Evolutionary conservation across 2,329 filamentous ascomycete genomes (phyloP).

Genomic region (Geosmithia flava): DNA sequence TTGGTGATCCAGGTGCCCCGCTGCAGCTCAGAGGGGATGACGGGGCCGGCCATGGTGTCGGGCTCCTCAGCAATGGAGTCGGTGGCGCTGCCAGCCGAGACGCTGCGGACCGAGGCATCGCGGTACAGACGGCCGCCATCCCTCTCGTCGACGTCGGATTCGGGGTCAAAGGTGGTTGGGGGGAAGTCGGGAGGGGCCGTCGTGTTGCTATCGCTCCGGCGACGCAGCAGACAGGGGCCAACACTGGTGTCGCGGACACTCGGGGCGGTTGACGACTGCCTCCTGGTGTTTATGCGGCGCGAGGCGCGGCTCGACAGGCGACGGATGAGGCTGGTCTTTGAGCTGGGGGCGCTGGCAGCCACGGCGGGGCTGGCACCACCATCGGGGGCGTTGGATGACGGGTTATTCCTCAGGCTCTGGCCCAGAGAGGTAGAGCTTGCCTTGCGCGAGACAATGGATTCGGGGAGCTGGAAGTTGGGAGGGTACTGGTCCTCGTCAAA

Average conservation of each 20-base stretch:
- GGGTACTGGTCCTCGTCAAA: constrained; percentile 39
- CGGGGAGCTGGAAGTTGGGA: constrained; percentile 56
- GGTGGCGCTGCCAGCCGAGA: constrained; percentile 33
- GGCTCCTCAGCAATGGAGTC: constrained; percentile 31
- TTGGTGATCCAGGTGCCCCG: constrained; percentile 71
- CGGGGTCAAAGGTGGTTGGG: constrained; percentile 34
- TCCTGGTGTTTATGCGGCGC: constrained; percentile 52
- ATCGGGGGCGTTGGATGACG: constrained; percentile 28
- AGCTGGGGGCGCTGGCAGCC: constrained; percentile 11
- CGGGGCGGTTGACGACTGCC: constrained; percentile 65
- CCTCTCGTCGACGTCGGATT: constrained; percentile 42
- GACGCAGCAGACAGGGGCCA: constrained; percentile 76
- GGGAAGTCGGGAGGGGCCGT: constrained; percentile 42
- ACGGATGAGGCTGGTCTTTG: constrained; percentile 55
- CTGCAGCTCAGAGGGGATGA: constrained; percentile 65
- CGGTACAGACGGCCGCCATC: constrained; percentile 26
- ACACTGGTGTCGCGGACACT: constrained; percentile 77
- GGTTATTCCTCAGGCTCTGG: constrained; percentile 40
- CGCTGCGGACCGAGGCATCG: constrained; percentile 31
- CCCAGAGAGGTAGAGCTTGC: constrained; percentile 51
- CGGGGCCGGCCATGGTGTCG: constrained; percentile 47
- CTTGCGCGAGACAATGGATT: constrained; percentile 51
- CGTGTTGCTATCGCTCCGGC: constrained; percentile 81
- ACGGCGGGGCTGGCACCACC: constrained; percentile 6
- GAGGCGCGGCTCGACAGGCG: constrained; percentile 73